phyloP scores from a whole-genome alignment of 768 basidiomycete species.

The Goffeauzyma gilvescens region DNA sequence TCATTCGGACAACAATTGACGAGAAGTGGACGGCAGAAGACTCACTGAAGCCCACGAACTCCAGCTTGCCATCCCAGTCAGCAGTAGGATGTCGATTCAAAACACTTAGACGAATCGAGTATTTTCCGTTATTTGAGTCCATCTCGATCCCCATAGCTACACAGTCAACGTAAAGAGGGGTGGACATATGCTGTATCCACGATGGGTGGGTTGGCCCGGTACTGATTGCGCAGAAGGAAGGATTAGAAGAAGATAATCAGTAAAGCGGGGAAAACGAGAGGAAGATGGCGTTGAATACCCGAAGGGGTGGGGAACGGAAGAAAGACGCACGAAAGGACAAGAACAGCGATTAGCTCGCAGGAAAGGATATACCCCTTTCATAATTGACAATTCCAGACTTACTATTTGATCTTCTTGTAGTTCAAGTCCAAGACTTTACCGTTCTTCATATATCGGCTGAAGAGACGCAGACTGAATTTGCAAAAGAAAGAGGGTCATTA shows the following conservation, averaged over 20 bases:
- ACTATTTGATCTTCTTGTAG: too few relatives aligned
- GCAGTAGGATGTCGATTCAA: constrained; percentile 38
- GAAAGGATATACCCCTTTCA: too few relatives aligned
- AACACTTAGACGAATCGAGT: constrained; percentile 39
- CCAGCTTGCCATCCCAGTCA: constrained; percentile 27
- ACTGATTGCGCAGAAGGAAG: too few relatives aligned
- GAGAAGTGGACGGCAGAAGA: not conserved
- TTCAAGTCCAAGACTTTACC: constrained; percentile 5
- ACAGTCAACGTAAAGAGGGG: constrained; percentile 37
- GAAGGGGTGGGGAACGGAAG: too few relatives aligned
- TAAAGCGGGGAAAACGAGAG: too few relatives aligned
- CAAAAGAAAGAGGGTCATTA: too few relatives aligned
- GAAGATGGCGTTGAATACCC: too few relatives aligned
- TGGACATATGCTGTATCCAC: constrained; percentile 37
- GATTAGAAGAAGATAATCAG: too few relatives aligned
- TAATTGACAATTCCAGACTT: too few relatives aligned
- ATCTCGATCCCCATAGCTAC: constrained; percentile 37
- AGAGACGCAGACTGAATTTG: constrained; percentile 38
- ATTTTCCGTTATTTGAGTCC: constrained; percentile 16
- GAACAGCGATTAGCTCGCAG: too few relatives aligned
- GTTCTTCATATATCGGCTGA: constrained; percentile 41
- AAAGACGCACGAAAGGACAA: too few relatives aligned
- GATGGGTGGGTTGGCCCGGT: constrained; percentile 38
- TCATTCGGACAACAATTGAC: not conserved
- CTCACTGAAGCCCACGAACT: constrained; percentile 18